Base-by-base conservation (phyloP, 805 yeast species). In the Wickerhamiella shivajii region DNA sequence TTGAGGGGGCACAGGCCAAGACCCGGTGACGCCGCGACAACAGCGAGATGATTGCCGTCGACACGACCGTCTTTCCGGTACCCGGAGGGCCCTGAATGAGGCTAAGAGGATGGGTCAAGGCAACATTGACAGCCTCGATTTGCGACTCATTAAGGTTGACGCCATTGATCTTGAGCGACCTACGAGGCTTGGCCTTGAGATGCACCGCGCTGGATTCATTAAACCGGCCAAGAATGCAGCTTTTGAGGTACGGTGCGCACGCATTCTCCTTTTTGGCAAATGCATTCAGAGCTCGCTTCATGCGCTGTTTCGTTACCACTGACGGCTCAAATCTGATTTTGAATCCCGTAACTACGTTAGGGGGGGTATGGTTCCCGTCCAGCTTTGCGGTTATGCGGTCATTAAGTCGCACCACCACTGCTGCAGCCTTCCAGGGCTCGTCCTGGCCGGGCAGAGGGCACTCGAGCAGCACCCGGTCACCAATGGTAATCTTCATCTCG, bases 41-140 rank as follows among this genome's bases (percentile, higher is more conserved):
- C 47, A 81, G 93, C 45, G 79, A 76, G 19, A 84, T 69, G 38
- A 85, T 79, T 0, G 93, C 75, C 2, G 94, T 87, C 0, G 94
- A 81, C 0, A 94, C 84, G 11, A 81, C 92, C 1, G 96, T 85
- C 51, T 85, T 85, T 52, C 96, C 96, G 0, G 96, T 85, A 42
- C 93, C 93, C 3, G 96, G 96, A 7, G 96, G 96, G 12, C 96
- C 96, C 53, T 85, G 95, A 41, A 83, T 81, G 43, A 83, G 63
- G 5, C 90, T 69, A 27, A 84, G 60, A 2, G 93, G 93, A 43
- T 71, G 63, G 45, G 67, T 67, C 38, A 83, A 53, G 0, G 76
- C 93, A 8, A 65, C 55, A 33, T 66, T 61, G 17, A 85, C 83
- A 0, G 96, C 95, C 46, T 67, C 69, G 2, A 67, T 66, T 53